Evolutionary conservation across 1,284 basidiomycete genomes (phyloP).

Genomic region (Cutaneotrichosporon sp.): DNA sequence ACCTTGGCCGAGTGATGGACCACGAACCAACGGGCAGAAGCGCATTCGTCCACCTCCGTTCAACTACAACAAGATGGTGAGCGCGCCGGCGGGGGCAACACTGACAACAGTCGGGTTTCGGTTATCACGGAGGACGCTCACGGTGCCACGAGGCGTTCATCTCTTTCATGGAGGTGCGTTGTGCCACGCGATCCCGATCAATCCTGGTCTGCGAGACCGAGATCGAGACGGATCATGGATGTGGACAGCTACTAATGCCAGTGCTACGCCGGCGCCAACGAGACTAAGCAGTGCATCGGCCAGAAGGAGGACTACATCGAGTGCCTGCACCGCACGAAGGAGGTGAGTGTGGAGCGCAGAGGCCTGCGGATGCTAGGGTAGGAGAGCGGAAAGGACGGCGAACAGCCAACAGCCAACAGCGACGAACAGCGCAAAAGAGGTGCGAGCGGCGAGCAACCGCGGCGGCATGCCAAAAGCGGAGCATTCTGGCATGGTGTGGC

Average conservation of each 20-base stretch:
- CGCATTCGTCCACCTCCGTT: conserved; percentile 2
- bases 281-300: conserved; percentile 68
- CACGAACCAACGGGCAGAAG: conserved; percentile 3
- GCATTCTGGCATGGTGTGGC: too few relatives aligned
- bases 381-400: neutral
- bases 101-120: conserved; percentile 12
- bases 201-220: neutral
- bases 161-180: conserved; percentile 11
- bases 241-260: conserved; percentile 45
- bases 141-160: conserved; percentile 11
- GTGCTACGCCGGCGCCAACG: conserved; percentile 85
- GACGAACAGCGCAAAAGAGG: neutral
- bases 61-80: conserved; percentile 8
- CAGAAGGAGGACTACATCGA: conserved; percentile 88
- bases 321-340: conserved; percentile 87
- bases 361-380: neutral
- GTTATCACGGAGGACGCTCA: conserved; percentile 9
- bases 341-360: conserved; percentile 59
- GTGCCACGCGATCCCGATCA: neutral
- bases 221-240: neutral
- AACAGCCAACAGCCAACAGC: neutral
- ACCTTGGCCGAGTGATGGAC: neutral
- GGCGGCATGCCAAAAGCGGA: too few relatives aligned
- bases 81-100: neutral
- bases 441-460: too few relatives aligned